Conservation (phyloP, 1,284 basidiomycete genomes). For the Pseudozyma hubeiensis region DNA sequence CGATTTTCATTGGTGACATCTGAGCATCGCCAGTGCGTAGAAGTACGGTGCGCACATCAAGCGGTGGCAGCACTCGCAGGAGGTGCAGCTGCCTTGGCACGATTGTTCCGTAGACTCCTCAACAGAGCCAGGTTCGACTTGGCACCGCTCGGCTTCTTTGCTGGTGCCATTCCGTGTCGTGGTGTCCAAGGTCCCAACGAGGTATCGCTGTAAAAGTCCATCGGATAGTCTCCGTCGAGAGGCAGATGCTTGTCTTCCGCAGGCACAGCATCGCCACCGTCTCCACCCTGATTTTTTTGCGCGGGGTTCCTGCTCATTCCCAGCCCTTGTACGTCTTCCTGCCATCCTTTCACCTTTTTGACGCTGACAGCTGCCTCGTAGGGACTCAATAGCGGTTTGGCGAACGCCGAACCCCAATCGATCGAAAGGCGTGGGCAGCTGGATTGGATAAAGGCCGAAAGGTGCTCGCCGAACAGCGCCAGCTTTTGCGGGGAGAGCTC, state of each 20-base stretch:
- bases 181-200: conserved; percentile 73
- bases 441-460: conserved; percentile 92
- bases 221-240: conserved; percentile 78
- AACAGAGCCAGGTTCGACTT: conserved; percentile 59
- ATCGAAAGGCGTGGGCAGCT: conserved; percentile 95
- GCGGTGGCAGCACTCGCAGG: conserved; percentile 11
- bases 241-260: conserved; percentile 33
- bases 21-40: no score
- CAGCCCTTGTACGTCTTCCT: conserved; percentile 45
- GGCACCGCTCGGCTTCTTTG: conserved; percentile 40
- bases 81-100: conserved; percentile 21
- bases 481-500: conserved; percentile 96
- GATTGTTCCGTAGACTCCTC: conserved; percentile 28
- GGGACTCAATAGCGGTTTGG: conserved; percentile 86
- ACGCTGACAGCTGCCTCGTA: conserved; percentile 93
- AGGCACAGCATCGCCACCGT: conserved; percentile 15
- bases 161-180: conserved; percentile 64
- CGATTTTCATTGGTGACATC: no score
- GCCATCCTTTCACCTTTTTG: conserved; percentile 78
- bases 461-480: conserved; percentile 78
- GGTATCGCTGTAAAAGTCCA: conserved; percentile 93
- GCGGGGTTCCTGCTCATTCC: conserved; percentile 69
- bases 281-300: background rate
- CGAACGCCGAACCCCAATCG: conserved; percentile 89
- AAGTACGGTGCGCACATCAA: conserved; percentile 1